Base-by-base conservation (phyloP, 192 early-diverging fungal species). In the Coemansia interrupta region DNA sequence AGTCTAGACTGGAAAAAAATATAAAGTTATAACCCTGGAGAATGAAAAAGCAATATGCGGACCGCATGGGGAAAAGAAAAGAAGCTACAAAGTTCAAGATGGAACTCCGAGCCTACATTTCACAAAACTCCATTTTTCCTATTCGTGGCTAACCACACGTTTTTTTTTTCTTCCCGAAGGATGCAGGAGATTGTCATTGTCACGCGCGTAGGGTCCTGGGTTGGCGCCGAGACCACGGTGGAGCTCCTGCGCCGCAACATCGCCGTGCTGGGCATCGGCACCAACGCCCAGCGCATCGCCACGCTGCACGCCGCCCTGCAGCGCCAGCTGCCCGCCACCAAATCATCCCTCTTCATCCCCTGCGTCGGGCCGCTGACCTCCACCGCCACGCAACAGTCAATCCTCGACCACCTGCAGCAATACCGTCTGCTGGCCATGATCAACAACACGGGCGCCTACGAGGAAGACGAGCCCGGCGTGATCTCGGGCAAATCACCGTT, bases 181-280 rank as follows among this genome's bases (percentile, higher is more conserved):
- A 15, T 23, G 40, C 46, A 51, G 47, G 43, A 47, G 6, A 58
- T 71, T 3, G 58, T 64, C 8, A 38, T 71, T 3, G 53, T 71
- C 42, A 71, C 62, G 4, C 49, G 61, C 1, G 58, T 64, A 2
- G 61, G 58, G 15, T 71, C 68, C 11, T 64, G 68, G 57, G 45
- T 71, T 2, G 68, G 68, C 12, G 60, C 68, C 10, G 61, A 71
- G 13, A 62, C 57, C 20, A 46, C 62, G 13, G 53, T 64, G 18
- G 41, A 55, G 9, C 40, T 71, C 30, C 51, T 64, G 51, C 58
- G 41, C 3, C 51, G 52, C 20, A 54, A 58, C 45, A 41, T 52
- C 46, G 64, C 62, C 13, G 68, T 71, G 11, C 55, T 71, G 40
- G 68, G 62, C 19, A 32, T 64, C 19, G 62, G 61, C 54, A 42